Evolutionary conservation across 257 asterid species (phyloP).

Genomic region (Jaltomata sinuosa): DNA sequence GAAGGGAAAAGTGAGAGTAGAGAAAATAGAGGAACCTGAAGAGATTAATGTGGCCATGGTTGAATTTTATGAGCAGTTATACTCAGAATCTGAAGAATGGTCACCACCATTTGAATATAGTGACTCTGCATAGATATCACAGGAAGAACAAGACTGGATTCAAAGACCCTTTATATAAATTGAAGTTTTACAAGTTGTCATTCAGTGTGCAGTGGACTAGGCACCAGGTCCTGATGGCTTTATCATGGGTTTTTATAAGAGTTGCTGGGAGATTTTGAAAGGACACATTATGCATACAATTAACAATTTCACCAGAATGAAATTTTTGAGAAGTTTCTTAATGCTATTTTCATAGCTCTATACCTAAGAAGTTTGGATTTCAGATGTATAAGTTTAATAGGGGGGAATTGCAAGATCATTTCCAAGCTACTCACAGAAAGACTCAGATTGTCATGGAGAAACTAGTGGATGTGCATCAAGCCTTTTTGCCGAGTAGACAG

Average conservation of each 20-base stretch:
- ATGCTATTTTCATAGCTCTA: neutral
- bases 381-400: neutral
- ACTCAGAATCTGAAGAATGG: too few species aligned
- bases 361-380: neutral
- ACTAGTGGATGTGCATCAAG: neutral
- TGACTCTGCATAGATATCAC: too few species aligned
- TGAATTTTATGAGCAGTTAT: too few species aligned
- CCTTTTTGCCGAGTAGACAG: neutral
- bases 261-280: too few species aligned
- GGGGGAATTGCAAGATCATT: neutral
- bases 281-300: neutral
- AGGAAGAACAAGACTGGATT: neutral
- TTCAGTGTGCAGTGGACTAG: neutral
- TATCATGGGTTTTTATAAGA: too few species aligned
- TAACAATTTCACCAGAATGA: neutral
- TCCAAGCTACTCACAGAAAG: neutral
- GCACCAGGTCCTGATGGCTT: too few species aligned
- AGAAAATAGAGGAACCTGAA: too few species aligned
- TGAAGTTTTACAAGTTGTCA: neutral
- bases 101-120: too few species aligned
- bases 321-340: neutral
- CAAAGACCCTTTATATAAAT: neutral
- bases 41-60: too few species aligned
- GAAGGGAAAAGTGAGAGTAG: neutral
- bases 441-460: neutral